Base-by-base conservation (phyloP, 2,329 filamentous ascomycete genomes). In the Penicillium sp. region DNA sequence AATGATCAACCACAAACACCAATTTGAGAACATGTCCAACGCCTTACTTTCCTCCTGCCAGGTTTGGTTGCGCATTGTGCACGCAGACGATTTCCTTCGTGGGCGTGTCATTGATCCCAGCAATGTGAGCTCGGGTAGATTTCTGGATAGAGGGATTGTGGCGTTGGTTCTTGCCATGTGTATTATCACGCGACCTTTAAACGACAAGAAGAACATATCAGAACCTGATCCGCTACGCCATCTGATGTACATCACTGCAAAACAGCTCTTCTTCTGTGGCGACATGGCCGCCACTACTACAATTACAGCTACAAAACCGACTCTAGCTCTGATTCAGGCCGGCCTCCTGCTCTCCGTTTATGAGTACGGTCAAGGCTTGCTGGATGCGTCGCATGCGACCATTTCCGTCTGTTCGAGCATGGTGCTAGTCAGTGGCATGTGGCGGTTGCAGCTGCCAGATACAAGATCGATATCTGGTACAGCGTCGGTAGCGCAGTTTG, bases 331-430 rank as follows among this genome's bases (percentile, higher is more conserved):
- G 8, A 38, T 50, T 24, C 47, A 50, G 18, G 28, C 47, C 14
- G 47, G 47, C 24, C 30, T 50, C 12, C 20, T 50, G 1, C 30
- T 50, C n/a, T 50, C 47, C 16, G 47, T 50, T n/a, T 50, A 50
- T n/a, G 47, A 50, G 8, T 50, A 50, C 26, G 47, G 47, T 3
- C 47, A 50, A 24, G 47, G 47, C 2, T 24, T 50, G n/a, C 9
- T 40, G 20, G 38, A 50, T 23, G 2, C 33, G 4, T 40, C 47
- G 7, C 24, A 50, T 40, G 33, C 33, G 20, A 50, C 47, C n/a
- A 50, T 50, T 8, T 50, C 47, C 5, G 14, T 24, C 11, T 50
- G 47, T 9, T 35, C 38, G 0, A 38, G 47, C 20, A 50, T 50
- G 30, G 30, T 28, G 21, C 33, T 38, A 30, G 21, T 49, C 26